Conservation (phyloP, 1,284 basidiomycete species). For the Boletus smithii region DNA sequence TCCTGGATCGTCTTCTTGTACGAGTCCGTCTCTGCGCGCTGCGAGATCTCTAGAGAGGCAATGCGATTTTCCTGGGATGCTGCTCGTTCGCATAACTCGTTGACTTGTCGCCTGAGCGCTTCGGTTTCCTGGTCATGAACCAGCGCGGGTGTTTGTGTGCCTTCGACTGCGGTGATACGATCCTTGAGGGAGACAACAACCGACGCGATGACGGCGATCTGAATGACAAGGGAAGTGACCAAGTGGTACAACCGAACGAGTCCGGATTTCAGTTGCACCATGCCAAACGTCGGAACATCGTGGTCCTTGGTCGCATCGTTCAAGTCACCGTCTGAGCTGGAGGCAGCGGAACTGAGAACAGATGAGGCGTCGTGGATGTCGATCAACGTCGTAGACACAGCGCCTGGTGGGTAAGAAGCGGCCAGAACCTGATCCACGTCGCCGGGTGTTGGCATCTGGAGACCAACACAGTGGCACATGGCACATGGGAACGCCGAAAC, state of each 20-base stretch:
- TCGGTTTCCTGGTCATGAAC: not conserved
- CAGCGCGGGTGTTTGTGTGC: not conserved
- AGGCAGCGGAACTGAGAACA: not conserved
- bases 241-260: constrained; percentile 13
- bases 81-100: constrained; percentile 6
- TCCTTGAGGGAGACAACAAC: constrained; percentile 20
- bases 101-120: constrained; percentile 8
- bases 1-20: constrained; percentile 14
- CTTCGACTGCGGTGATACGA: constrained; percentile 19
- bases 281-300: not conserved
- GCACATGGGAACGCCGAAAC: constrained; percentile 3
- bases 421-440: not conserved
- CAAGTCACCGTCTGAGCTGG: not conserved
- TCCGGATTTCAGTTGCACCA: constrained; percentile 5
- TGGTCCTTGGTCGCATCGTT: not conserved
- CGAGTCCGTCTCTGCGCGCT: constrained; percentile 1
- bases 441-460: not conserved
- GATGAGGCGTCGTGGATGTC: not conserved
- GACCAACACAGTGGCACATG: not conserved
- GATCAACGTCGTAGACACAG: not conserved
- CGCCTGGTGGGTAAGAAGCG: not conserved
- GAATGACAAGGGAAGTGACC: constrained; percentile 8
- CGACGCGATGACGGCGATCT: constrained; percentile 9
- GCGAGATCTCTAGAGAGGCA: constrained; percentile 11
- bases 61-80: constrained; percentile 19